These are phyloP conservation scores for Cucurbita ficifolia DNA, from an alignment of 306 rosid genomes.

Conservation along the genomic window DNA sequence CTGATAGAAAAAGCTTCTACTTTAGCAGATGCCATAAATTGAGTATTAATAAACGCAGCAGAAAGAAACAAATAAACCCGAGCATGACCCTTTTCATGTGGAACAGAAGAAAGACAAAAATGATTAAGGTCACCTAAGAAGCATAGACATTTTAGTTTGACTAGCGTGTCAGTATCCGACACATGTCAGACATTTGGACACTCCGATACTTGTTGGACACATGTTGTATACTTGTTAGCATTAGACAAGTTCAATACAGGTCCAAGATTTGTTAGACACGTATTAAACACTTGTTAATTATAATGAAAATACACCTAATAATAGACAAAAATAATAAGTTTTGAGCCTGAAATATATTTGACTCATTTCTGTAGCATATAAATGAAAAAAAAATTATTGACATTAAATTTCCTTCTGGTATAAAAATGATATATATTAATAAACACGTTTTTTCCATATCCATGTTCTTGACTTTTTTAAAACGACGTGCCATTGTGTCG, in stretches of 20 bases:
- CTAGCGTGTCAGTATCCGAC: background rate
- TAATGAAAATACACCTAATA: background rate
- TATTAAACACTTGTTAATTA: background rate
- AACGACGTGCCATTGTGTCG: too few relatives aligned
- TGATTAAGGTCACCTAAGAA: too few relatives aligned
- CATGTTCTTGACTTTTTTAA: too few relatives aligned
- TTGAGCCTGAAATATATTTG: too few relatives aligned
- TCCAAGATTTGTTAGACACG: background rate
- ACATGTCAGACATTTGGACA: background rate
- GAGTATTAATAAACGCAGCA: background rate
- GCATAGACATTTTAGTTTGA: background rate
- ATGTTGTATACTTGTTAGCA: background rate
- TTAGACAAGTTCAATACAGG: background rate
- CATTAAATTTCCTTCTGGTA: too few relatives aligned
- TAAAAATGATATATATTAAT: too few relatives aligned
- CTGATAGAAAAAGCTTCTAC: constrained; percentile 15
- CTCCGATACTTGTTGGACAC: background rate
- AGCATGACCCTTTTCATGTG: background rate
- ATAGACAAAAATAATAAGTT: too few relatives aligned
- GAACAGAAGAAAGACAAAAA: background rate
- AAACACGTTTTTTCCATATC: background rate
- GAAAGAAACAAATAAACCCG: background rate
- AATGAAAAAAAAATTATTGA: background rate
- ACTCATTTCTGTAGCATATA: background rate
- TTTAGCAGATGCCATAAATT: background rate